These are phyloP conservation scores for Neurospora sp. DNA, from an alignment of 2,329 filamentous ascomycete species.

Conservation along the genomic window DNA sequence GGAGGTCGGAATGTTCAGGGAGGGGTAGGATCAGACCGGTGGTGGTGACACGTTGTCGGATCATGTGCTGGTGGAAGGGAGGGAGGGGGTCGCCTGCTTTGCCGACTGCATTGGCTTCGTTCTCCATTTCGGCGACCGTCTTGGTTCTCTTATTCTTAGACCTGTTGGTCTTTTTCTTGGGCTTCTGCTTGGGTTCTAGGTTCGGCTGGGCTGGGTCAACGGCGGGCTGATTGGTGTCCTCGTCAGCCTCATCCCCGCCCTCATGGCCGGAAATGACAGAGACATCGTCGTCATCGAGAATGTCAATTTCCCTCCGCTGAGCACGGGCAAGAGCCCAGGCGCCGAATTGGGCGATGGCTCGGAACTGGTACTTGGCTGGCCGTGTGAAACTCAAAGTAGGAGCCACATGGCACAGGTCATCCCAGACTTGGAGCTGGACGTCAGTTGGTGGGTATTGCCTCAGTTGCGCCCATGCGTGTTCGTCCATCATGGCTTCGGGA, in stretches of 20 bases:
- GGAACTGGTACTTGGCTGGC: slow-evolving; percentile 95
- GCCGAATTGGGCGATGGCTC: slow-evolving; percentile 84
- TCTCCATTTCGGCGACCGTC: not conserved
- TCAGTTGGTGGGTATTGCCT: slow-evolving; percentile 71
- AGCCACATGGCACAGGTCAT: slow-evolving; percentile 85
- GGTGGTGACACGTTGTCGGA: slow-evolving; percentile 75
- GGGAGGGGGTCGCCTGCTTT: slow-evolving; percentile 79
- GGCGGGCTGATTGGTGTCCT: not conserved
- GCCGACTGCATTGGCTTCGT: slow-evolving; percentile 42
- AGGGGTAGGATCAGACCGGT: slow-evolving; percentile 67
- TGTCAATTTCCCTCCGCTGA: slow-evolving; percentile 71
- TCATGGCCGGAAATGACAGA: slow-evolving; percentile 55
- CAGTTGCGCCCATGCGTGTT: slow-evolving; percentile 49
- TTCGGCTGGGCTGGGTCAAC: not conserved
- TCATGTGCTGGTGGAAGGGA: slow-evolving; percentile 76
- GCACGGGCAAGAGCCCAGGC: slow-evolving; percentile 82
- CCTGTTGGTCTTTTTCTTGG: slow-evolving; percentile 10
- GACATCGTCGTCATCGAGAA: slow-evolving; percentile 67
- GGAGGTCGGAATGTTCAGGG: slow-evolving; percentile 52
- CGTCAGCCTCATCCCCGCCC: slow-evolving; percentile 25
- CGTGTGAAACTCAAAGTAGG: slow-evolving; percentile 90
- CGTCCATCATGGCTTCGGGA: slow-evolving; percentile 50
- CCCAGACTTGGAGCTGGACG: slow-evolving; percentile 93
- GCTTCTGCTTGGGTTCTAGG: not conserved
- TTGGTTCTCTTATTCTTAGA: not conserved